phyloP scores from a whole-genome alignment of 306 rosid genomes.

The Cyclanthera cordifolia region DNA sequence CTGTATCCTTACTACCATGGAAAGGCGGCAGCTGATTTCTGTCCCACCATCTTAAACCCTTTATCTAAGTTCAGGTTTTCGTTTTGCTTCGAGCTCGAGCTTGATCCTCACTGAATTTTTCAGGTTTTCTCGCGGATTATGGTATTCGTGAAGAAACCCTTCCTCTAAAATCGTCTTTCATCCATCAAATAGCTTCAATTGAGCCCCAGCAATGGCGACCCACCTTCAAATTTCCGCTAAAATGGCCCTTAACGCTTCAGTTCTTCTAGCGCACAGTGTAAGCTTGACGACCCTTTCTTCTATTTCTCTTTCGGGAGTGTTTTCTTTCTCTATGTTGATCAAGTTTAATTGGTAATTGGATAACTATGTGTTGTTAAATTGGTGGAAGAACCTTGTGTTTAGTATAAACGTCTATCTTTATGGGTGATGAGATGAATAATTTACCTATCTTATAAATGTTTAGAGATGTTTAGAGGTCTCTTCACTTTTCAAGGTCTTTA shows the following conservation, averaged over 20 bases:
- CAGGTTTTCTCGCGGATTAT: neutral
- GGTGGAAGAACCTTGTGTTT: too few species aligned
- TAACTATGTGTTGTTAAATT: too few species aligned
- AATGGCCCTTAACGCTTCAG: conserved; percentile 23
- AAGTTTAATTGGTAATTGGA: too few species aligned
- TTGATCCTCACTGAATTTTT: neutral
- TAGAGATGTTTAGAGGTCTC: too few species aligned
- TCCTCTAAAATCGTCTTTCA: neutral
- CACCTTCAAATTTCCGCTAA: conserved; percentile 26
- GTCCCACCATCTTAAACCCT: conserved; percentile 10
- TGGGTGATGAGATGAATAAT: too few species aligned
- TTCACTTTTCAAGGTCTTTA: too few species aligned
- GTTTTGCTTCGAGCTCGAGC: neutral
- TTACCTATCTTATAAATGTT: too few species aligned
- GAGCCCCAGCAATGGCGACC: conserved; percentile 31
- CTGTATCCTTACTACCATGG: neutral
- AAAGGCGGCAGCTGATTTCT: neutral
- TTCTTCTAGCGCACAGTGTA: conserved; percentile 34
- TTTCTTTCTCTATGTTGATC: neutral
- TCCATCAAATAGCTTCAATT: neutral
- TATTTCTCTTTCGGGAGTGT: neutral
- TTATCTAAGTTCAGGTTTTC: neutral
- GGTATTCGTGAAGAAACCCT: neutral
- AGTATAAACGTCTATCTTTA: too few species aligned
- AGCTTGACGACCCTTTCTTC: neutral